Percentiles rank a stretch among this genome's conserved stretches.
Evolutionary conservation across 345 rosid genomes (phyloP).

Genomic region (Eutrema heterophyllum): DNA sequence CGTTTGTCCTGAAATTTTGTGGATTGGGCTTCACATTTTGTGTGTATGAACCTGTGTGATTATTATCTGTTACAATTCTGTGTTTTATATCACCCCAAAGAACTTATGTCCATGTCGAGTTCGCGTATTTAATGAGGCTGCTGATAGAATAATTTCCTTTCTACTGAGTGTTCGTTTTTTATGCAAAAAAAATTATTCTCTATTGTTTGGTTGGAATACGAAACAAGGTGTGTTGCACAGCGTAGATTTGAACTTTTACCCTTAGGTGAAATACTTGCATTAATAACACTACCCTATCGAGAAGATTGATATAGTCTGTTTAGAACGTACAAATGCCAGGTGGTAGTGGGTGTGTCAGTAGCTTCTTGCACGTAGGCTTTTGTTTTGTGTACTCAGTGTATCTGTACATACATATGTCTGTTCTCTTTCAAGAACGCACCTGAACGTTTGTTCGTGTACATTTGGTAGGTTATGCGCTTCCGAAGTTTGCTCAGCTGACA

Average conservation of each 20-base stretch:
- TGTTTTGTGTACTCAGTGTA: background rate
- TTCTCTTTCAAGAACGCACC: background rate
- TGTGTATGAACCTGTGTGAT: background rate
- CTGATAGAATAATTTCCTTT: background rate
- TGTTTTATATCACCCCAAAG: background rate
- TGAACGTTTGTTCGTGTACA: background rate
- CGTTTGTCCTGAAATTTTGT: background rate
- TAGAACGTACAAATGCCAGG: background rate
- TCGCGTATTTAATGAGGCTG: background rate
- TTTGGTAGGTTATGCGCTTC: conserved; percentile 72
- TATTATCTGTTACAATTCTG: background rate
- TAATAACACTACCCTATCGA: background rate
- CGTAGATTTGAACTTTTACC: background rate
- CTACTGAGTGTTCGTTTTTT: background rate
- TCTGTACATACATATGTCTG: background rate
- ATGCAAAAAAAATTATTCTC: background rate
- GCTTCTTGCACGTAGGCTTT: background rate
- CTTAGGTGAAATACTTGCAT: background rate
- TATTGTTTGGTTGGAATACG: background rate
- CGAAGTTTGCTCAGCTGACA: conserved; percentile 72
- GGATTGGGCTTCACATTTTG: background rate
- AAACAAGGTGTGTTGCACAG: background rate
- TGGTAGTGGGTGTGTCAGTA: background rate
- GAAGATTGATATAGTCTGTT: background rate
- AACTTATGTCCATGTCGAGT: background rate